phyloP scores from a whole-genome alignment of 1,139 yeast species.

The Pichia sp. region DNA sequence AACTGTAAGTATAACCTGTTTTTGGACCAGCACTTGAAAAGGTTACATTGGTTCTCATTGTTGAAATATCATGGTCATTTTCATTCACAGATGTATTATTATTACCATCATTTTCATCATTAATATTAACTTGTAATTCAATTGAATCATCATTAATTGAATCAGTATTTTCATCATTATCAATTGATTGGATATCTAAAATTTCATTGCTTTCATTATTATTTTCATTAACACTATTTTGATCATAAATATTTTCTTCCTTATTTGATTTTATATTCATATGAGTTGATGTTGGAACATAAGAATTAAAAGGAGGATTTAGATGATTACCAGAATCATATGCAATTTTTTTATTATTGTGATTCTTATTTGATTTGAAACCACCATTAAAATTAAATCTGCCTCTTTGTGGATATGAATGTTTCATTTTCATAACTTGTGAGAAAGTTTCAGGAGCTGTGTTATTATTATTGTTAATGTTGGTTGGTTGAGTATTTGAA shows the following conservation, averaged over 20 bases:
- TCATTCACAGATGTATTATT: conserved; percentile 8
- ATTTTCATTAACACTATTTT: too few relatives aligned
- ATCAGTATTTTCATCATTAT: too few relatives aligned
- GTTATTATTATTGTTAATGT: neutral
- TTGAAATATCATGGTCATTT: conserved; percentile 17
- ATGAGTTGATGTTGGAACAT: too few relatives aligned
- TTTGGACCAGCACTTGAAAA: conserved; percentile 25
- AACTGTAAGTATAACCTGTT: conserved; percentile 25
- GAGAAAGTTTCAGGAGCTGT: conserved; percentile 10
- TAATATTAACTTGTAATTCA: too few relatives aligned
- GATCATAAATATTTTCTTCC: neutral
- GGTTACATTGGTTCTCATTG: conserved; percentile 21
- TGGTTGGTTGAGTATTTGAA: too few relatives aligned
- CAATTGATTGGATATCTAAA: neutral
- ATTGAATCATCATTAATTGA: too few relatives aligned
- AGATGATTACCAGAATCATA: too few relatives aligned
- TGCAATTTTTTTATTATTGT: neutral
- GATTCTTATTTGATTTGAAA: neutral
- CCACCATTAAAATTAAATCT: neutral
- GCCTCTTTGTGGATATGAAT: neutral
- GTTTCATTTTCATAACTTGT: conserved; percentile 12
- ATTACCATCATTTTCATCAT: conserved; percentile 12
- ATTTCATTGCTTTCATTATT: neutral
- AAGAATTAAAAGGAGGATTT: too few relatives aligned
- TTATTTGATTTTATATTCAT: neutral